phyloP scores from a whole-genome alignment of 257 asterid genomes.

The Orobanche coerulescens region DNA sequence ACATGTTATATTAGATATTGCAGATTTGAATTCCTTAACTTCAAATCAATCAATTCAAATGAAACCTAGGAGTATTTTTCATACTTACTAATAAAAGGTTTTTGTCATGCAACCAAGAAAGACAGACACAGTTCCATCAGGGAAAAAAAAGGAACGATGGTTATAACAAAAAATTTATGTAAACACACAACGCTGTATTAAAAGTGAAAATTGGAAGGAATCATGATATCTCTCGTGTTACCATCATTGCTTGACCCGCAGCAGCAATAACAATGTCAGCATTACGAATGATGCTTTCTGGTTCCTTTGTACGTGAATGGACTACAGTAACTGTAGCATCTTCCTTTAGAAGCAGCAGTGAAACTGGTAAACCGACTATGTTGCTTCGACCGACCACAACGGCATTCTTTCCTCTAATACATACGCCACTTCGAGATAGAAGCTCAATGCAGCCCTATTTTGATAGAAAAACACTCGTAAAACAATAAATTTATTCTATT shows the following conservation, averaged over 20 bases:
- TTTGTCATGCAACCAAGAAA: background rate
- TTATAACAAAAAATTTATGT: no score
- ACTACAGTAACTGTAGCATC: constrained; percentile 89
- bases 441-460: constrained; percentile 89
- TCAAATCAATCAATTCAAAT: no score
- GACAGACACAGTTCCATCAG: no score
- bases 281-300: constrained; percentile 66
- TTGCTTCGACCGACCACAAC: constrained; percentile 97
- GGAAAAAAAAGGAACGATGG: no score
- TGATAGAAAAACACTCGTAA: background rate
- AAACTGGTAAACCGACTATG: constrained; percentile 85
- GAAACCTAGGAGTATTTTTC: no score
- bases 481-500: background rate
- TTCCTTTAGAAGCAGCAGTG: constrained; percentile 80
- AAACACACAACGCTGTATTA: background rate
- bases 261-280: constrained; percentile 93
- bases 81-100: background rate
- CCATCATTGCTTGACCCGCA: constrained; percentile 94
- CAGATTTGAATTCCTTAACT: no score
- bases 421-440: constrained; percentile 60
- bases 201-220: background rate
- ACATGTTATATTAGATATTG: no score
- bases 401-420: constrained; percentile 75
- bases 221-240: constrained; percentile 13
- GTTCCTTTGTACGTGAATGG: constrained; percentile 76